Percentiles rank a stretch among this genome's conserved stretches.
phyloP scores from a whole-genome alignment of 225 moss, liverwort and hornwort genomes.

The Bryum argenteum region DNA sequence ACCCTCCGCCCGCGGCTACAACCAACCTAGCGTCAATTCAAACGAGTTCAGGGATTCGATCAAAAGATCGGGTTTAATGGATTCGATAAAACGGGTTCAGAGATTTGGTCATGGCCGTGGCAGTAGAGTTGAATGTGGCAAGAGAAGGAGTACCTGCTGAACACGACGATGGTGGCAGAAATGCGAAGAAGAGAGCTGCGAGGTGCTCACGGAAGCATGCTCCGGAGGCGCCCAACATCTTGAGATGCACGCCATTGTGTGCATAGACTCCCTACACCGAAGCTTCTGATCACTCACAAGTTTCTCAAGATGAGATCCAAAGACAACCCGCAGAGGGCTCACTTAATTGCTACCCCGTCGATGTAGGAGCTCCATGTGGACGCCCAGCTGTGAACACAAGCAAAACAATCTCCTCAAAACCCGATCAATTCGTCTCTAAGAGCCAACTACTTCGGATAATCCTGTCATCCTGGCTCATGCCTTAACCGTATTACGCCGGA shows the following conservation, averaged over 20 bases:
- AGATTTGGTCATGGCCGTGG: background rate
- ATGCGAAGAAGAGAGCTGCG: constrained; percentile 37
- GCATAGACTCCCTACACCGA: constrained; percentile 23
- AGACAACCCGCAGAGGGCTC: constrained; percentile 23
- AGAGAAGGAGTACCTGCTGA: constrained; percentile 30
- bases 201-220: constrained; percentile 27
- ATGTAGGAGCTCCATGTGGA: constrained; percentile 24
- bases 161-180: constrained; percentile 22
- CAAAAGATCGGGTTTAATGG: no score
- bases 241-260: constrained; percentile 41
- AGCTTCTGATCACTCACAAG: background rate
- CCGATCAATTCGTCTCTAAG: background rate
- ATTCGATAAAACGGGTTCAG: no score
- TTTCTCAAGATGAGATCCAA: background rate
- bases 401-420: background rate
- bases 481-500: no score
- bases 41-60: background rate
- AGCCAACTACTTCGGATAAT: background rate
- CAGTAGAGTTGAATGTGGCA: background rate
- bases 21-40: constrained; percentile 27
- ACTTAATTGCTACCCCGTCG: constrained; percentile 20
- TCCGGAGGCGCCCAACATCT: constrained; percentile 37
- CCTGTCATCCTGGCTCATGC: background rate
- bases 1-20: constrained; percentile 12
- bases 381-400: constrained; percentile 11